phyloP scores from a whole-genome alignment of 2,329 filamentous ascomycete genomes.

The Ceratocystis harringtonii region DNA sequence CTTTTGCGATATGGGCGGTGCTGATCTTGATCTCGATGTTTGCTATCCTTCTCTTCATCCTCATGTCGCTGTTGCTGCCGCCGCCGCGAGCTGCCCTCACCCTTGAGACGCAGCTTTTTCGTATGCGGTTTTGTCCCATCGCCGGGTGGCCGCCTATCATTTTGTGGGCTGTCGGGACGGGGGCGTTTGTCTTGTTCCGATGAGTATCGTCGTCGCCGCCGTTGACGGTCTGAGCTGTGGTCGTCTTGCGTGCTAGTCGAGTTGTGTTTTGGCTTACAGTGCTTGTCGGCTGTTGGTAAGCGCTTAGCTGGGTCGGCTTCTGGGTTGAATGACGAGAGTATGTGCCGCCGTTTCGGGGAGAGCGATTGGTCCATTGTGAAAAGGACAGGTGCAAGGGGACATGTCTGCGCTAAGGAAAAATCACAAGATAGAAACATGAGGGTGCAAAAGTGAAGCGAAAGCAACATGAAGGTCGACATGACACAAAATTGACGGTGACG shows the following conservation, averaged over 20 bases:
- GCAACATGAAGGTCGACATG: not conserved
- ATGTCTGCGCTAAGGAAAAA: not conserved
- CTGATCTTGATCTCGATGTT: slow-evolving; percentile 15
- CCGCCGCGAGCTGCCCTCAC: slow-evolving; percentile 4
- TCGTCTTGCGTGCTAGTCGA: not conserved
- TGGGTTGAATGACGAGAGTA: slow-evolving; percentile 35
- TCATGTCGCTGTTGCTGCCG: slow-evolving; percentile 22
- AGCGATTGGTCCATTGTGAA: slow-evolving; percentile 11
- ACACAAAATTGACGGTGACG: slow-evolving; percentile 2
- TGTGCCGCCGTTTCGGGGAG: slow-evolving; percentile 32
- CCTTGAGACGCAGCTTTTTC: slow-evolving; percentile 11
- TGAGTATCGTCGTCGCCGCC: not conserved
- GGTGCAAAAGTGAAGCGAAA: not conserved
- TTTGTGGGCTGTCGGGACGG: too few relatives aligned
- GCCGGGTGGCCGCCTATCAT: not conserved
- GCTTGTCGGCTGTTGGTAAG: not conserved
- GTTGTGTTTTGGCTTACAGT: not conserved
- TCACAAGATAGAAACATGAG: not conserved
- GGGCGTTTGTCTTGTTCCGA: not conserved
- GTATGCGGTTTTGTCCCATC: not conserved
- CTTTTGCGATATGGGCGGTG: slow-evolving; percentile 13
- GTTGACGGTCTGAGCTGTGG: not conserved
- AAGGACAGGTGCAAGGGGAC: not conserved
- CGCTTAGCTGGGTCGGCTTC: slow-evolving; percentile 17
- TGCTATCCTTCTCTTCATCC: slow-evolving; percentile 16